Evolutionary conservation across 495 filamentous ascomycete genomes (phyloP).

Genomic region (Neurospora sp.): DNA sequence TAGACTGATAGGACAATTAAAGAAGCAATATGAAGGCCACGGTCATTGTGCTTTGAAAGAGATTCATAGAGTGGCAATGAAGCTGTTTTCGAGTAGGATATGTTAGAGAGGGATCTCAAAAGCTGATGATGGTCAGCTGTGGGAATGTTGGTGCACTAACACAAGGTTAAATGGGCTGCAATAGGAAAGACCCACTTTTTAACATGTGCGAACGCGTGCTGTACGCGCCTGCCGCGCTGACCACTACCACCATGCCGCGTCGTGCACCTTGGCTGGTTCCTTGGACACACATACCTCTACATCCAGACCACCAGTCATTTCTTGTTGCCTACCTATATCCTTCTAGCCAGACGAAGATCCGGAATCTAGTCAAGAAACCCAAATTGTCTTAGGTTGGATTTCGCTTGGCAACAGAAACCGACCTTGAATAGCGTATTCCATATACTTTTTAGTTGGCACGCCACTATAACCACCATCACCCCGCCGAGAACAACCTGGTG

Average conservation of each 20-base stretch:
- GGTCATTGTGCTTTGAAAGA: not conserved
- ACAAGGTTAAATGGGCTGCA: not conserved
- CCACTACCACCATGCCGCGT: not conserved
- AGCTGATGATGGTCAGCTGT: not conserved
- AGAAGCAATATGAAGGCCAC: not conserved
- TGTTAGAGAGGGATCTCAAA: not conserved
- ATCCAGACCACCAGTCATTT: not conserved
- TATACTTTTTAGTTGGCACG: not conserved
- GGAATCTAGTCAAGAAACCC: not conserved
- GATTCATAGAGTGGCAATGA: not conserved
- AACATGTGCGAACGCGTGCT: not conserved
- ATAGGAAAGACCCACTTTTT: not conserved
- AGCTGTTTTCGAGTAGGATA: not conserved
- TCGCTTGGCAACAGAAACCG: not conserved
- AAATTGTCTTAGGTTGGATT: not conserved
- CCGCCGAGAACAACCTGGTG: not conserved
- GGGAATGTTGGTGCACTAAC: not conserved
- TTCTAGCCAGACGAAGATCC: not conserved
- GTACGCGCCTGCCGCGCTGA: not conserved
- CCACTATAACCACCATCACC: not conserved
- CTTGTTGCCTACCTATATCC: not conserved
- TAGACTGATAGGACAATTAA: not conserved
- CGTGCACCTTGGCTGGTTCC: not conserved
- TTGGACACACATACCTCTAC: not conserved
- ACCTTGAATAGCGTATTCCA: not conserved